Evolutionary conservation across 2,329 filamentous ascomycete genomes (phyloP).

Genomic region (Dactylonectria macrodidyma): DNA sequence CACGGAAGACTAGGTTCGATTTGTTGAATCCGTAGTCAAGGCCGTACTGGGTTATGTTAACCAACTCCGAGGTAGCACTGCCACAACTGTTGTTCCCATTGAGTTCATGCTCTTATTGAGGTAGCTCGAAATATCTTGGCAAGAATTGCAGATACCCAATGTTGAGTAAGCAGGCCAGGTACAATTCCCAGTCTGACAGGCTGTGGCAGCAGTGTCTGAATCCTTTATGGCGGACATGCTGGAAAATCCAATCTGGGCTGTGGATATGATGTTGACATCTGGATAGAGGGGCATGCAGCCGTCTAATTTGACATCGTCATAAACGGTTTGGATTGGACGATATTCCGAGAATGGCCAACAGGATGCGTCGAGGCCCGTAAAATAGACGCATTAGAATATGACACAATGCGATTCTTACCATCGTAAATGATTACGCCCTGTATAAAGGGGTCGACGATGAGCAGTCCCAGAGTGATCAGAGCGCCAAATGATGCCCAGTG

Average conservation of each 20-base stretch:
- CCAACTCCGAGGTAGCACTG: neutral
- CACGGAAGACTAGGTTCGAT: neutral
- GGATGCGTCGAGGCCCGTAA: neutral
- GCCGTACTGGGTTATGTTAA: neutral
- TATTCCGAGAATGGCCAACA: neutral
- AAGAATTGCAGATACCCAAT: slow-evolving; percentile 20
- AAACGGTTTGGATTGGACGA: neutral
- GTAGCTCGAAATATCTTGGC: neutral
- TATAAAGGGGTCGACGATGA: slow-evolving; percentile 15
- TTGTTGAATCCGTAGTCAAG: neutral
- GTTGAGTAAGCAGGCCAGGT: slow-evolving; percentile 17
- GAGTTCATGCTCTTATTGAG: neutral
- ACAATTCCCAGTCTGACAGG: slow-evolving; percentile 13
- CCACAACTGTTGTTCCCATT: neutral
- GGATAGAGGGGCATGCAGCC: neutral
- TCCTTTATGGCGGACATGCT: slow-evolving; percentile 1
- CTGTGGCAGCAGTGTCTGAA: neutral
- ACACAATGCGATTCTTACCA: neutral
- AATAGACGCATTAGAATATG: neutral
- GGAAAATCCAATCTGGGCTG: neutral
- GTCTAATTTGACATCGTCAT: neutral
- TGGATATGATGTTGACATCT: neutral
- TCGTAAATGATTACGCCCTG: slow-evolving; percentile 15
- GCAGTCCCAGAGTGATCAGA: slow-evolving; percentile 1
- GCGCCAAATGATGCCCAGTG: slow-evolving; percentile 25